phyloP scores from a whole-genome alignment of 306 rosid genomes.

The Prosopis cineraria region DNA sequence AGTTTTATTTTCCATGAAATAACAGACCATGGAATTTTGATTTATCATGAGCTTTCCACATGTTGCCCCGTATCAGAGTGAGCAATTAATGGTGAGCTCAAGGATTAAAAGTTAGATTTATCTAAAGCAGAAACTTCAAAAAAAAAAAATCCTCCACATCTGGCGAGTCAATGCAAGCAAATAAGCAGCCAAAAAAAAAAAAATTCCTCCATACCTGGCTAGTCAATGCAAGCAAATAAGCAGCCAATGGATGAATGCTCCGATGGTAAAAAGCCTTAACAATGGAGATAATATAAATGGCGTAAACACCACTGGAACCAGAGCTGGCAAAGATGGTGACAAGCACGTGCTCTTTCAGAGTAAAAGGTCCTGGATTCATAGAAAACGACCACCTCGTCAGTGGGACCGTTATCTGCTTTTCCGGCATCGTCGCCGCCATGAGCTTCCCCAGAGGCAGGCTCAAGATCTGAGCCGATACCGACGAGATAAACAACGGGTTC shows the following conservation, averaged over 20 bases:
- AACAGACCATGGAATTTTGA: no score
- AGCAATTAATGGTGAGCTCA: no score
- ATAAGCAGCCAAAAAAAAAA: slow-evolving; percentile 59
- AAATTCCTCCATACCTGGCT: slow-evolving; percentile 57
- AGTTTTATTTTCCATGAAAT: no score
- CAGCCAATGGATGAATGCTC: slow-evolving; percentile 57
- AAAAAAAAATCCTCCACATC: no score
- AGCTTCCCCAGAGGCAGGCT: no score
- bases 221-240: slow-evolving; percentile 60
- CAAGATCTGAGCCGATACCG: slow-evolving; percentile 74
- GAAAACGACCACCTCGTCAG: slow-evolving; percentile 61
- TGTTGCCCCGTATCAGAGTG: no score
- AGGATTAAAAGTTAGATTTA: no score
- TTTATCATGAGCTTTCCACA: no score
- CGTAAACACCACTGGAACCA: slow-evolving; percentile 72
- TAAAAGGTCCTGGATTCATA: slow-evolving; percentile 79
- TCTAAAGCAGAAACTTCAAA: no score
- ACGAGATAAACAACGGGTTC: slow-evolving; percentile 52
- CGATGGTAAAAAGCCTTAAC: slow-evolving; percentile 80
- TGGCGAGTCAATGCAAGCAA: slow-evolving; percentile 73
- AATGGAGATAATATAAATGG: slow-evolving; percentile 67
- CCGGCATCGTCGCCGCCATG: slow-evolving; percentile 80
- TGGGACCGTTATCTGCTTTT: slow-evolving; percentile 33
- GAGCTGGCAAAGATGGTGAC: slow-evolving; percentile 78
- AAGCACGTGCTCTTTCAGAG: slow-evolving; percentile 74